Base-by-base conservation (phyloP, 176 grass and related monocot species). In the Juncus inflexus region DNA sequence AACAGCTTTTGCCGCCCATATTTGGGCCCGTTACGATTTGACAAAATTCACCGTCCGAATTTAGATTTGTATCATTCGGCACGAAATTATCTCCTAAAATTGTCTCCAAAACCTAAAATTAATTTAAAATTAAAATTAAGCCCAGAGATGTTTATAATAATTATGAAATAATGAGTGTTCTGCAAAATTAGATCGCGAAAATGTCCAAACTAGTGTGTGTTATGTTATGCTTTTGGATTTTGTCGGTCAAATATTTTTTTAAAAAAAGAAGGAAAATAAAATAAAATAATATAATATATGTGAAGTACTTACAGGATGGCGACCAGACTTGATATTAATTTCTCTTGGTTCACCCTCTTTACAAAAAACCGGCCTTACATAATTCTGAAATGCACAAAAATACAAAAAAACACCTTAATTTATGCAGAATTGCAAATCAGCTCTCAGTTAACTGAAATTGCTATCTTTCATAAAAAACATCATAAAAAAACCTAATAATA, bases 1-100 rank as follows among this genome's bases (percentile, higher is more conserved):
- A 96, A 73, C 87, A 96, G 77, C 91, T 96, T 75, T 96, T 96
- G 52, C 91, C 91, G 80, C 87, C 91, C 91, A 96, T 96, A 61
- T 96, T 90, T 80, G 91, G 91, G 62, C 91, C 91, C 58, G 91
- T 91, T 43, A 96, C 84, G 69, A 96, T 83, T 67, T 96, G 91
- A 74, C 91, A 96, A 65, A 87, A 83, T 55, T 96, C 84, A 61
- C 74, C 50, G 76, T 88, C 79, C 45, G 52, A 81, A 60, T 80
- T 73, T 69, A 90, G 77, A 52, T 90, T 64, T 3, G 91, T 96
- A 55, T 96, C 91, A 90, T 96, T 96, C 71, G 84, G 91, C 75
- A 96, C 91, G 83, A 90, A 90, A 75, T 80, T 84, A 65, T 79
- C 79, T 64, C 87, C 84, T 39, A 96, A 72, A 11, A 88, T 47